These are phyloP conservation scores for Arctium lappa DNA, from an alignment of 129 eudicot species.

Conservation along the genomic window DNA sequence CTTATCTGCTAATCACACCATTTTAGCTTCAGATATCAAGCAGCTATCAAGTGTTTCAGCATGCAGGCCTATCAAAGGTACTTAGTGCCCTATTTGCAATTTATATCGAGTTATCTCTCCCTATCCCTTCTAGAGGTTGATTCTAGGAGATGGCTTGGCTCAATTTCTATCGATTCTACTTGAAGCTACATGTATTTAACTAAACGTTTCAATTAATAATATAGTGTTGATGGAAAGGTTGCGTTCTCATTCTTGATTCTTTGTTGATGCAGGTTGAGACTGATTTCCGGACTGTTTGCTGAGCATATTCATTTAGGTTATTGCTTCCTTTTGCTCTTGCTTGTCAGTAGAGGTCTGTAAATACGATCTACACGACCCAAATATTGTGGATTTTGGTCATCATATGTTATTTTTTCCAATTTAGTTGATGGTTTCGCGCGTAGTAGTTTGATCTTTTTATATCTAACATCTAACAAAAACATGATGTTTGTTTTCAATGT, in stretches of 20 bases:
- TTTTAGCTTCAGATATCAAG: conserved; percentile 41
- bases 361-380: conserved; percentile 1
- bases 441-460: conserved; percentile 1
- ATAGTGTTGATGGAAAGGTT: background rate
- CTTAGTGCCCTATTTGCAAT: background rate
- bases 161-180: background rate
- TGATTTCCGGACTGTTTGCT: conserved; percentile 15
- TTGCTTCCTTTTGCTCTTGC: conserved; percentile 14
- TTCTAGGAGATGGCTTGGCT: background rate
- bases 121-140: background rate
- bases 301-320: conserved; percentile 22
- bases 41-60: conserved; percentile 31
- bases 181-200: background rate
- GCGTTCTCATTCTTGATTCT: background rate
- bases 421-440: background rate
- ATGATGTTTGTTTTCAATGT: background rate
- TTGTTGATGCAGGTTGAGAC: conserved; percentile 18
- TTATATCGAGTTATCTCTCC: background rate
- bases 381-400: conserved; percentile 30
- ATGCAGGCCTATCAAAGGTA: conserved; percentile 59
- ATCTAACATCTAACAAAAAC: conserved; percentile 16
- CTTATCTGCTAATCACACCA: conserved; percentile 57
- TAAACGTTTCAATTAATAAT: too few species aligned
- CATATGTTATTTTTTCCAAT: background rate
- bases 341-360: conserved; percentile 25